A percentile compares a stretch with the other conserved stretches of the same genome.
These are phyloP conservation scores for Phytophthora citrophthora DNA, from an alignment of 352 stramenopile genomes.

Conservation along the genomic window DNA sequence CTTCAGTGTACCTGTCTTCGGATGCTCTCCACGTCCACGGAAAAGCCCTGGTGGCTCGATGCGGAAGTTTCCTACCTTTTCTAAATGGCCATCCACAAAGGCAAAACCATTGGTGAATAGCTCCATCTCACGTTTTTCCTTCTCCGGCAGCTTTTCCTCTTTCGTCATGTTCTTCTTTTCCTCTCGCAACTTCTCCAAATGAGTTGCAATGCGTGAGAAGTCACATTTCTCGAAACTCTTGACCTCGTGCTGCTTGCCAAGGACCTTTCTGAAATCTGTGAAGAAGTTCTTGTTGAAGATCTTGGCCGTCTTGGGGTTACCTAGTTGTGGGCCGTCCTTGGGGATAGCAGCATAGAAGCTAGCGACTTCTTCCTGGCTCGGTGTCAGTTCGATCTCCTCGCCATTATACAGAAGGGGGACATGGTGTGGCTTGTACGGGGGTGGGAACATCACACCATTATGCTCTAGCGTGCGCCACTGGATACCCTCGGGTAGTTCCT, in stretches of 20 bases:
- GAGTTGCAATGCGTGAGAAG: constrained; percentile 94
- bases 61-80: constrained; percentile 98
- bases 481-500: constrained; percentile 93
- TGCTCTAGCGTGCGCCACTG: constrained; percentile 99
- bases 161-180: constrained; percentile 97
- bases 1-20: constrained; percentile 99
- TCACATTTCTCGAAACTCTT: constrained; percentile 97
- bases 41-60: constrained; percentile 99
- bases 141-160: constrained; percentile 90
- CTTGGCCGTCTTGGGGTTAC: constrained; percentile 95
- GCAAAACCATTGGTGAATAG: constrained; percentile 96
- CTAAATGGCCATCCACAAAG: constrained; percentile 97
- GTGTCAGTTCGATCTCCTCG: constrained; percentile 93
- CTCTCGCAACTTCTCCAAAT: constrained; percentile 94
- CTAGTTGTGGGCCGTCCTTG: constrained; percentile 97
- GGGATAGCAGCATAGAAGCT: constrained; percentile 97
- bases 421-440: constrained; percentile 95
- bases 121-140: constrained; percentile 92
- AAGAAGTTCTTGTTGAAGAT: constrained; percentile 99
- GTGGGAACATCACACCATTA: constrained; percentile 97
- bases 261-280: constrained; percentile 87
- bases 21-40: constrained; percentile 97
- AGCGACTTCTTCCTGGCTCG: constrained; percentile 94
- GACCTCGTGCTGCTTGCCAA: constrained; percentile 95
- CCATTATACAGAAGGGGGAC: constrained; percentile 96